A percentile compares a stretch with the other conserved stretches of the same genome.
Conservation (phyloP, 2,329 filamentous ascomycete species). For the Neopestalotiopsis clavispora region DNA sequence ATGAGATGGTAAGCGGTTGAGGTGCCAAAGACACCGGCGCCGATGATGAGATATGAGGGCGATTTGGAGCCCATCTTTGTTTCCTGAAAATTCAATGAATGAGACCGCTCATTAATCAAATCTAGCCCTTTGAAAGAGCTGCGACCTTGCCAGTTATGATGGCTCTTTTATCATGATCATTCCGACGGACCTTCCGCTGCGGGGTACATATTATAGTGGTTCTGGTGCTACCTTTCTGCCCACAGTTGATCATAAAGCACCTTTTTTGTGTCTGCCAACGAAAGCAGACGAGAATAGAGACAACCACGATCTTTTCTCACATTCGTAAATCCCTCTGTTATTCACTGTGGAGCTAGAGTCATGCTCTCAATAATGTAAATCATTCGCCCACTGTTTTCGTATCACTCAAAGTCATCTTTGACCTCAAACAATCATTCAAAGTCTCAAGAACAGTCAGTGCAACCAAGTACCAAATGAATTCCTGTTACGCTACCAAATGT, state of each 20-base stretch:
- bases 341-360: no score
- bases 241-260: not conserved
- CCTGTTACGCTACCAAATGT: not conserved
- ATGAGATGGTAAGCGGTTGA: slow-evolving; percentile 68
- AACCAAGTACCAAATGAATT: not conserved
- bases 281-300: no score
- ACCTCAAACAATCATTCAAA: no score
- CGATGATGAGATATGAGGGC: slow-evolving; percentile 62
- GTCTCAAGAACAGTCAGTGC: not conserved
- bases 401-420: no score
- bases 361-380: no score
- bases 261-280: not conserved
- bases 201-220: not conserved
- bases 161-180: not conserved
- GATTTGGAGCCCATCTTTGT: not conserved
- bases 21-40: slow-evolving; percentile 69
- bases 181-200: not conserved
- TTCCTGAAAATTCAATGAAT: not conserved
- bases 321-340: no score
- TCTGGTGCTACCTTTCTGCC: not conserved
- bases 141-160: not conserved
- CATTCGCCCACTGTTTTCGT: no score
- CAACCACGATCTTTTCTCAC: no score
- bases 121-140: not conserved
- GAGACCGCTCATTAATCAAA: no score